A percentile compares a stretch with the other conserved stretches of the same genome.
Evolutionary conservation across 306 rosid genomes (phyloP).

Genomic region (Benincasa hispida): DNA sequence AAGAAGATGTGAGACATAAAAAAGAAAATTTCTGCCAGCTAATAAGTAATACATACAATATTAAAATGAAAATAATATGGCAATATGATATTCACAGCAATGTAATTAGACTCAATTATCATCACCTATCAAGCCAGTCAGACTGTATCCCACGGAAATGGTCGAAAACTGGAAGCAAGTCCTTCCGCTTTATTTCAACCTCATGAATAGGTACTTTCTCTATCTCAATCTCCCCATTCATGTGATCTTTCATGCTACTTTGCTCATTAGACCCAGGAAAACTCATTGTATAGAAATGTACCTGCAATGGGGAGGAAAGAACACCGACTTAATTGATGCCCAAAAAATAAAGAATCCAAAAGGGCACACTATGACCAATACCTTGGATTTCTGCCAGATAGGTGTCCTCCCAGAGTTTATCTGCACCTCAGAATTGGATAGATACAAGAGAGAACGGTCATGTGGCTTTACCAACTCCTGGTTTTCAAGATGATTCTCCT

Average conservation of each 20-base stretch:
- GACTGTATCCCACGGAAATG: slow-evolving; percentile 56
- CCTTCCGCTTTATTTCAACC: slow-evolving; percentile 68
- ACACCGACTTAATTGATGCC: slow-evolving; percentile 13
- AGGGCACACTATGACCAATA: slow-evolving; percentile 23
- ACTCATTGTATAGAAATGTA: slow-evolving; percentile 56
- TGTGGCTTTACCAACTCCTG: slow-evolving; percentile 27
- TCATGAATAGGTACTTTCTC: slow-evolving; percentile 55
- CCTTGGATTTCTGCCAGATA: slow-evolving; percentile 84
- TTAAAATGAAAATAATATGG: background rate
- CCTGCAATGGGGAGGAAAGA: slow-evolving; percentile 28
- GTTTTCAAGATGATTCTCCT: slow-evolving; percentile 30
- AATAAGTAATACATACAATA: background rate
- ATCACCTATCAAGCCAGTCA: slow-evolving; percentile 69
- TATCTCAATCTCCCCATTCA: slow-evolving; percentile 68
- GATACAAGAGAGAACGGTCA: slow-evolving; percentile 41
- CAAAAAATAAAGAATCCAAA: slow-evolving; percentile 9
- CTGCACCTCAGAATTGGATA: slow-evolving; percentile 87
- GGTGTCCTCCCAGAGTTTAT: slow-evolving; percentile 74
- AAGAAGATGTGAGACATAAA: background rate
- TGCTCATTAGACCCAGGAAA: slow-evolving; percentile 31
- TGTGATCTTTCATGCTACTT: slow-evolving; percentile 17
- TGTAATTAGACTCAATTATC: background rate
- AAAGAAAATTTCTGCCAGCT: background rate
- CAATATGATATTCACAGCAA: background rate
- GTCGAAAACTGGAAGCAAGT: slow-evolving; percentile 68